Conservation (phyloP, 306 rosid species). For the Ammopiptanthus mongolicus region DNA sequence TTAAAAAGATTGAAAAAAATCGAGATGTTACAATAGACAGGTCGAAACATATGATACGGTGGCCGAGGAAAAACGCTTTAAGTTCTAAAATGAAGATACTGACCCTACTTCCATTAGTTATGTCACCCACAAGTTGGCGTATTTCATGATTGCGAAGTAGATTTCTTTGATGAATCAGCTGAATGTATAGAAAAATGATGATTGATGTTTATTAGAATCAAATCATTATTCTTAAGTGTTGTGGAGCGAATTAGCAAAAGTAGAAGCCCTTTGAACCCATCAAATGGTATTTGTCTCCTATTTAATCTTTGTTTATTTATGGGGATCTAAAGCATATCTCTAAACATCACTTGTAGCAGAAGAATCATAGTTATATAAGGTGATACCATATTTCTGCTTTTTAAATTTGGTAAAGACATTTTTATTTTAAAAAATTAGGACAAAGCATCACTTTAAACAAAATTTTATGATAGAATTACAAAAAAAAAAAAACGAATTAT, state of each 20-base stretch:
- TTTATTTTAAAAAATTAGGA: too few species aligned
- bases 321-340: neutral
- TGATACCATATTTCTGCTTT: too few species aligned
- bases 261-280: neutral
- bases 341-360: neutral
- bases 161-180: slow-evolving; percentile 26
- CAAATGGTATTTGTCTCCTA: neutral
- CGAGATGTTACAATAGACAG: too few species aligned
- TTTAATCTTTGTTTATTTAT: neutral
- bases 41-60: slow-evolving; percentile 22
- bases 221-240: neutral
- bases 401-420: too few species aligned
- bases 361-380: neutral
- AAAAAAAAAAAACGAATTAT: too few species aligned
- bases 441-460: too few species aligned
- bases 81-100: neutral
- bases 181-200: neutral
- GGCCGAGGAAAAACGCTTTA: slow-evolving; percentile 18
- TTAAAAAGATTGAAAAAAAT: too few species aligned
- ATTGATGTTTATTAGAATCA: neutral
- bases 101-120: slow-evolving; percentile 28
- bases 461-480: too few species aligned
- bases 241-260: neutral
- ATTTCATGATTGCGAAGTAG: slow-evolving; percentile 21
- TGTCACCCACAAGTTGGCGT: slow-evolving; percentile 27